phyloP scores from a whole-genome alignment of 2,329 filamentous ascomycete species.

The Sporothrix phasma region DNA sequence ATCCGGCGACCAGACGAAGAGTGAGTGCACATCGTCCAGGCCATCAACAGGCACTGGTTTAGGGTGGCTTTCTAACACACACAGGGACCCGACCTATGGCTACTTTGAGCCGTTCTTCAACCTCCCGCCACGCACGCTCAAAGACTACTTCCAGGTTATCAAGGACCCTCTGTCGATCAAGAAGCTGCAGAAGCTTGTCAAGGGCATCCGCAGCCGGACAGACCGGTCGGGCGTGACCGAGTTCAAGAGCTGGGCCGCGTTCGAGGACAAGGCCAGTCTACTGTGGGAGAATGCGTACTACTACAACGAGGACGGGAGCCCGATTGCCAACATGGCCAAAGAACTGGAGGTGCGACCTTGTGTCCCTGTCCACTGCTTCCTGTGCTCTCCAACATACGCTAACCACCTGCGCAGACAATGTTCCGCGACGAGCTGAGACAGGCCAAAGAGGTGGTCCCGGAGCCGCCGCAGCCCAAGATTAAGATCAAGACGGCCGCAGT shows the following conservation, averaged over 20 bases:
- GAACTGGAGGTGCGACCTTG: slow-evolving; percentile 58
- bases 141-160: slow-evolving; percentile 81
- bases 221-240: slow-evolving; percentile 54
- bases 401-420: slow-evolving; percentile 26
- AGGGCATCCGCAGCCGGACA: slow-evolving; percentile 59
- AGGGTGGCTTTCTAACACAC: slow-evolving; percentile 9
- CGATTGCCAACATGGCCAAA: slow-evolving; percentile 66
- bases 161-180: slow-evolving; percentile 70
- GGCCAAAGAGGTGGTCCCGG: slow-evolving; percentile 61
- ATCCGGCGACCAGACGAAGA: slow-evolving; percentile 57
- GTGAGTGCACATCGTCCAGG: slow-evolving; percentile 27
- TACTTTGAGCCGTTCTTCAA: slow-evolving; percentile 67
- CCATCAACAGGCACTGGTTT: too few species aligned
- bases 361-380: background rate
- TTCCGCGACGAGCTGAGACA: slow-evolving; percentile 60
- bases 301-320: slow-evolving; percentile 87
- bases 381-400: background rate
- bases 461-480: slow-evolving; percentile 66
- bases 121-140: slow-evolving; percentile 63
- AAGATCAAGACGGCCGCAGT: slow-evolving; percentile 59
- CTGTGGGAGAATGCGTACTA: slow-evolving; percentile 83
- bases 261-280: slow-evolving; percentile 68
- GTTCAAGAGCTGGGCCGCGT: slow-evolving; percentile 72
- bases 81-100: slow-evolving; percentile 49
- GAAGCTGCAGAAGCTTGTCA: slow-evolving; percentile 65